Evolutionary conservation across 2,329 filamentous ascomycete genomes (phyloP).

Genomic region (Raffaelea deltoideospora): DNA sequence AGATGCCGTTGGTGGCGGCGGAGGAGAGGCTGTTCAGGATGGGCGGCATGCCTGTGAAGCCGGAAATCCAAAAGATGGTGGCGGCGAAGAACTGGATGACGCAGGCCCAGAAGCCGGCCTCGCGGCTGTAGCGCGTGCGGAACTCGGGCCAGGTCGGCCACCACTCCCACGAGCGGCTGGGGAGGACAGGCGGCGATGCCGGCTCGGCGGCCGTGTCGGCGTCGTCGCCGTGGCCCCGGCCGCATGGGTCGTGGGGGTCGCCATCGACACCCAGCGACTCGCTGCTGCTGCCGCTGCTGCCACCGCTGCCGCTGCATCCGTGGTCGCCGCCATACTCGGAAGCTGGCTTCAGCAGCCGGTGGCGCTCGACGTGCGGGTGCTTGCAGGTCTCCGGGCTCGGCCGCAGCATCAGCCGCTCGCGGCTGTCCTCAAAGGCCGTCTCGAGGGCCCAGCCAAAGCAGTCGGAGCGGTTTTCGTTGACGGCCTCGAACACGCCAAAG

Average conservation of each 20-base stretch:
- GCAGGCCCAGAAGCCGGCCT: constrained; percentile 48
- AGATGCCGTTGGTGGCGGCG: constrained; percentile 35
- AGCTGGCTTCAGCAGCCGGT: constrained; percentile 1
- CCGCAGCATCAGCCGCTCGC: constrained; percentile 5
- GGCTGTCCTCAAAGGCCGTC: constrained; percentile 22
- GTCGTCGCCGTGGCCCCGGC: not conserved
- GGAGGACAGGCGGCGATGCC: not conserved
- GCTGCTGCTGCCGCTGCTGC: constrained; percentile 1
- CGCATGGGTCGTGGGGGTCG: not conserved
- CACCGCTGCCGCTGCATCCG: not conserved
- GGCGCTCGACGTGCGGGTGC: constrained; percentile 4
- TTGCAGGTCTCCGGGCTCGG: constrained; percentile 4
- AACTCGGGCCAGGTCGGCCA: constrained; percentile 42
- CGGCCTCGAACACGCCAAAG: constrained; percentile 48
- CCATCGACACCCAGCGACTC: not conserved
- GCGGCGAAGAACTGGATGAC: constrained; percentile 40
- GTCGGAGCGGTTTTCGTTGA: constrained; percentile 49
- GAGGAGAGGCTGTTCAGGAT: constrained; percentile 34
- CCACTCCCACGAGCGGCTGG: constrained; percentile 37
- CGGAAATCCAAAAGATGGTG: constrained; percentile 49
- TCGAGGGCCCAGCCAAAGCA: constrained; percentile 59
- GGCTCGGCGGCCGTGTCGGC: not conserved
- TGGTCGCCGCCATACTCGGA: not conserved
- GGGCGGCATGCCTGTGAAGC: constrained; percentile 42
- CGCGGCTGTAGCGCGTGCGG: constrained; percentile 41